Base-by-base conservation (phyloP, 148 eudicot species). In the Camellia lanceoleosa region DNA sequence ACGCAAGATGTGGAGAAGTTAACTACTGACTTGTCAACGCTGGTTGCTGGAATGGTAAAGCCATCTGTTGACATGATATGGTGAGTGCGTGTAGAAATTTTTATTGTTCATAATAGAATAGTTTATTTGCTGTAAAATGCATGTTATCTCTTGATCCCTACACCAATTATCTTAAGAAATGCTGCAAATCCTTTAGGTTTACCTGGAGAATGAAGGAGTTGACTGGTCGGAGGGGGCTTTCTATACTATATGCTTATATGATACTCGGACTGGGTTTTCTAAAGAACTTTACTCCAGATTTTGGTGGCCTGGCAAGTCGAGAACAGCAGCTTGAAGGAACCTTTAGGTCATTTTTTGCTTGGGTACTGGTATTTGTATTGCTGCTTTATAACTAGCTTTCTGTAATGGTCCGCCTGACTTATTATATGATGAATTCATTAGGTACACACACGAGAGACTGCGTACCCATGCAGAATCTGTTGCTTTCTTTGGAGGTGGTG, bases 401-500 rank as follows among this genome's bases (percentile, higher is more conserved):
- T 30, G 38, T 30, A 30, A 79, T 61, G 16, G 49, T 79, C 23
- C 14, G n/a, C 19, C 41, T 75, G 74, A 83, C 77, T 30, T 30
- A 49, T 15, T 46, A 49, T 76, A 62, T 66, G 43, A 10, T 83
- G 61, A 75, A 55, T 79, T 77, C 23, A 44, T 83, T 84, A 93
- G 97, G 91, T 95, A 84, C 83, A 95, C 93, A 94, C 98, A 95
- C 82, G 99, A 93, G 82, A 93, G 99, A 84, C 81, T 95, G 87
- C 91, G 99, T 44, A 93, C 99, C 72, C 99, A 95, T 91, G 97
- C 99, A 44, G 99, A 95, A 85, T 93, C 97, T 65, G 92, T 95
- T 80, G 99, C 99, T 77, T 95, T 95, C 86, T 95, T 95, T 82
- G 99, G 99, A 23, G 99, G 99, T 74, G 99, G 99, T 75, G 89